Evolutionary conservation across 2,329 filamentous ascomycete genomes (phyloP), one percentile per base, ranked within the genome.

Genomic region (Pyrenochaeta sp.): DNA sequence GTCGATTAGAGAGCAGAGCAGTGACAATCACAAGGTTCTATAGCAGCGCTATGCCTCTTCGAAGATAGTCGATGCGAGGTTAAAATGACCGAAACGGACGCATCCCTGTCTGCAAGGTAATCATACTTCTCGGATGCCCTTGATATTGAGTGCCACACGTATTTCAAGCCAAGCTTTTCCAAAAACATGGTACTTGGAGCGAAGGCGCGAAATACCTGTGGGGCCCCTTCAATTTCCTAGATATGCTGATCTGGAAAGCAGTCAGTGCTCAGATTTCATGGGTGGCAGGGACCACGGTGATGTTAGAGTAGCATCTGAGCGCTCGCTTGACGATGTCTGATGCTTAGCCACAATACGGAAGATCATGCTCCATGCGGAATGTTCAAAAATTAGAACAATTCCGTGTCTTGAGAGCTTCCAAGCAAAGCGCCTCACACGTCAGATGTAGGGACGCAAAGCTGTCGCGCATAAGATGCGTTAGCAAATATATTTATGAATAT

Each of bases 161-260:
- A 32, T 30, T 3, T 15, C 15, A 44, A 33, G 54, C 39, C n/a
- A 45, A 53, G 45, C 48, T 39, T 50, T 58, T 54, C 60, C 52
- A 42, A 43, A 58, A 64, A 58, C 52, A 61, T 56, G 49, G 54
- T 48, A 48, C 40, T 17, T 42, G 46, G 50, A 61, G 55, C 59
- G 56, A 56, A 51, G 21, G 18, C 31, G 20, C 50, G 18, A 48
- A 23, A 15, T 35, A 35, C 48, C 54, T 54, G 46, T 41, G 21
- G 29, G 37, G 20, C 40, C 14, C 37, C 33, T 27, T 31, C 14
- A 44, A 10, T 35, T 30, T 32, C 12, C 14, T 3, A 4, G 35
- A 7, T 21, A 20, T 10, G 20, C n/a, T 11, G 21, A 27, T n/a
- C 9, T 45, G 4, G 12, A 35, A 45, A 45, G n/a, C 29, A 20